Conservation (phyloP, 345 rosid species). For the Eucalyptus pauciflora region DNA sequence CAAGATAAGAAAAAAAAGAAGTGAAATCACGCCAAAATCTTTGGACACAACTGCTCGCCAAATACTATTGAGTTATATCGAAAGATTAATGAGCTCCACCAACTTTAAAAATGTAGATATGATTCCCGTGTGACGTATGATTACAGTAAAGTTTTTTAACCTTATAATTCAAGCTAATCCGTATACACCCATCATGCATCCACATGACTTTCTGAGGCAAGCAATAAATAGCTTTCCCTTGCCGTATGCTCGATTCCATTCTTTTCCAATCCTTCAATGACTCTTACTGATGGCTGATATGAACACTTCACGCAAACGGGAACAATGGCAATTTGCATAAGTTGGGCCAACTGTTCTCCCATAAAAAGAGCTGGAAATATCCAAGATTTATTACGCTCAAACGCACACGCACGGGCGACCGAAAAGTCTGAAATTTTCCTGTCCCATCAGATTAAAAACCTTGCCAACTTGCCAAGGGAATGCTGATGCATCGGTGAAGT, state of each 20-base stretch:
- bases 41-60: not conserved
- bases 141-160: not conserved
- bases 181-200: not conserved
- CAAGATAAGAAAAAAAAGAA: not conserved
- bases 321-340: not conserved
- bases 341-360: not conserved
- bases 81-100: fast-evolving
- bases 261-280: not conserved
- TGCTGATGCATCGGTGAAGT: not conserved
- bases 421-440: not conserved
- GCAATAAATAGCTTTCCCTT: not conserved
- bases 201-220: not conserved
- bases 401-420: not conserved
- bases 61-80: not conserved
- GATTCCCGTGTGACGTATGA: not conserved
- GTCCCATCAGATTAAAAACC: not conserved
- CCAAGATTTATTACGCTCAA: not conserved
- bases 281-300: not conserved
- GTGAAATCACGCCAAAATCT: not conserved
- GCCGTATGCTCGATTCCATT: not conserved
- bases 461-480: not conserved
- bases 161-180: not conserved
- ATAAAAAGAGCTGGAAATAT: not conserved
- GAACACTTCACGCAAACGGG: not conserved
- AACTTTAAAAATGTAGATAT: not conserved